A percentile compares a stretch with the other conserved stretches of the same genome.
phyloP scores from a whole-genome alignment of 345 rosid species.

The Eucalyptus marginata region DNA sequence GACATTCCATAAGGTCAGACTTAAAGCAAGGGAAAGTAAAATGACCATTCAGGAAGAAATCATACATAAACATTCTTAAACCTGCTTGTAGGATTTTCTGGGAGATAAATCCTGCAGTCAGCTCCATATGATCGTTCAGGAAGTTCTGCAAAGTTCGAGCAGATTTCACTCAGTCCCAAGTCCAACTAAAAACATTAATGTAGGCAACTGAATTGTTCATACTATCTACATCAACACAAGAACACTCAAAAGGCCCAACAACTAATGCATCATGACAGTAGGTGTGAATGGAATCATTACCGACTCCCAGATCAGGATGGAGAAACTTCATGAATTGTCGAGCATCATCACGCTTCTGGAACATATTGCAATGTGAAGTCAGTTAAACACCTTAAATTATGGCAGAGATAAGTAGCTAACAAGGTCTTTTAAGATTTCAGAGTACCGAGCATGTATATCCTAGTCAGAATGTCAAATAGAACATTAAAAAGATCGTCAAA shows the following conservation, averaged over 20 bases:
- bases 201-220: not conserved
- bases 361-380: not conserved
- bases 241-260: not conserved
- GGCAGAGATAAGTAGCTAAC: not conserved
- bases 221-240: not conserved
- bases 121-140: conserved; percentile 98
- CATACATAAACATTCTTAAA: conserved; percentile 99
- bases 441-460: not conserved
- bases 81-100: conserved; percentile 90
- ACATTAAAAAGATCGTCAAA: not conserved
- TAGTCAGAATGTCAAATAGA: not conserved
- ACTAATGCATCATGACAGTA: not conserved
- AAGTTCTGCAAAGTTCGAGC: conserved; percentile 49
- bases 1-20: not conserved
- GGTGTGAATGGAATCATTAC: conserved; percentile 25
- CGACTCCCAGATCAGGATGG: conserved; percentile 93
- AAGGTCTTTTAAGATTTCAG: not conserved
- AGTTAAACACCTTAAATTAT: not conserved
- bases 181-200: not conserved
- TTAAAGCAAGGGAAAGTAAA: not conserved
- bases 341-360: conserved; percentile 93
- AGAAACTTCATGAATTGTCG: conserved; percentile 98
- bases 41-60: conserved; percentile 44
- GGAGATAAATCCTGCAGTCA: conserved; percentile 82
- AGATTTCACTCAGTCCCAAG: not conserved